Conservation (phyloP, 2,329 filamentous ascomycete species). For the Alternaria atra region DNA sequence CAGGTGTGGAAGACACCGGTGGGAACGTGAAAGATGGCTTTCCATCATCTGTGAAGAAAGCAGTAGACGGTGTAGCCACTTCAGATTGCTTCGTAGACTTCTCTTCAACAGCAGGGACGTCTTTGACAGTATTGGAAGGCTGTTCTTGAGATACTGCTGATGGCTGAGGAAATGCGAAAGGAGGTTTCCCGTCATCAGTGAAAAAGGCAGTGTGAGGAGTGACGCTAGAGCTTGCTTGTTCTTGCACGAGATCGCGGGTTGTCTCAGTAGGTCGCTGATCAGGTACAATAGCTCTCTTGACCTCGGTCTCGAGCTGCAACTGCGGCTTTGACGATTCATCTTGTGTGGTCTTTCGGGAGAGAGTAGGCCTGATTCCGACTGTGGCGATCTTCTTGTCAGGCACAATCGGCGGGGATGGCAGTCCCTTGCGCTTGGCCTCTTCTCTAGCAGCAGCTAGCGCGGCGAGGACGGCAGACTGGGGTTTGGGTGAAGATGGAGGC, state of each 20-base stretch:
- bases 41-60: slow-evolving; percentile 12
- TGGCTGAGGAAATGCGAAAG: slow-evolving; percentile 3
- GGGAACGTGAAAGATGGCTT: slow-evolving; percentile 13
- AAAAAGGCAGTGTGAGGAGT: slow-evolving; percentile 7
- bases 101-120: neutral
- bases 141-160: neutral
- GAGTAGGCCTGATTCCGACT: neutral
- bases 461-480: slow-evolving; percentile 17
- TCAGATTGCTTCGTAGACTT: neutral
- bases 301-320: slow-evolving; percentile 7
- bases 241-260: neutral
- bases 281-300: neutral
- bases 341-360: neutral
- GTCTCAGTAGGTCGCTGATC: neutral
- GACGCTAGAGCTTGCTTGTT: neutral
- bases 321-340: slow-evolving; percentile 10
- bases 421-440: slow-evolving; percentile 13
- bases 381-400: slow-evolving; percentile 14
- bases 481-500: slow-evolving; percentile 12
- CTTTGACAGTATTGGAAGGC: neutral
- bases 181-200: slow-evolving; percentile 13
- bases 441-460: slow-evolving; percentile 17
- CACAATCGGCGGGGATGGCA: neutral
- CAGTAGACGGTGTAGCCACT: slow-evolving; percentile 2
- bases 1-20: neutral